These are phyloP conservation scores for Bipolaris victoriae DNA, from an alignment of 2,329 filamentous ascomycete genomes.

Conservation along the genomic window DNA sequence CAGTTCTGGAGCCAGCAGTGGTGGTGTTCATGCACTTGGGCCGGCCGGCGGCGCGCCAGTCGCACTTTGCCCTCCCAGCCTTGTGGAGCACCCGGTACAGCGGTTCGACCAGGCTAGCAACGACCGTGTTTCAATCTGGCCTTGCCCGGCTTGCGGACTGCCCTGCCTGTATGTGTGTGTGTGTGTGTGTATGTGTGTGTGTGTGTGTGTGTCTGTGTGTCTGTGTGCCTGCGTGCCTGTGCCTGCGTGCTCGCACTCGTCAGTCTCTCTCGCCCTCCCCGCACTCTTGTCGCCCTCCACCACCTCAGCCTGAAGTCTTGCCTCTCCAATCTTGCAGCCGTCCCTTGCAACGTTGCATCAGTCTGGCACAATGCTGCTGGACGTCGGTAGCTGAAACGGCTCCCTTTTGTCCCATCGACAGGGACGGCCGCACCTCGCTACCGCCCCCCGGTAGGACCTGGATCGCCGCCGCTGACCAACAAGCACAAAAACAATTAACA, in stretches of 20 bases:
- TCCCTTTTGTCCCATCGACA: conserved; percentile 5
- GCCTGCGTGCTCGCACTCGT: background rate
- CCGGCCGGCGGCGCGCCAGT: conserved; percentile 13
- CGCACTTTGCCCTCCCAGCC: conserved; percentile 21
- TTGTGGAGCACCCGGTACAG: conserved; percentile 23
- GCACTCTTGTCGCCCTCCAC: conserved; percentile 26
- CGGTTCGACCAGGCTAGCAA: conserved; percentile 34
- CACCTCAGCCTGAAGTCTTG: conserved; percentile 15
- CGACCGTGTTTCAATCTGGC: conserved; percentile 29
- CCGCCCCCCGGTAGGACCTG: conserved; percentile 1
- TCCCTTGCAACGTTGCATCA: conserved; percentile 19
- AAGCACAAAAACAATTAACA: background rate
- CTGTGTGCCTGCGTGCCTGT: conserved; percentile 10
- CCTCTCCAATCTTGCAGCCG: conserved; percentile 10
- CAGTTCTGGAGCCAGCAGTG: conserved; percentile 3
- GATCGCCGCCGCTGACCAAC: conserved; percentile 1
- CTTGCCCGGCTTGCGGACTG: background rate
- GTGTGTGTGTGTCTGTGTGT: background rate
- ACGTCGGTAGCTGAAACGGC: conserved; percentile 12
- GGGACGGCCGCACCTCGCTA: conserved; percentile 7
- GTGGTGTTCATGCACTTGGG: conserved; percentile 18
- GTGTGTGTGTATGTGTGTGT: too few relatives aligned
- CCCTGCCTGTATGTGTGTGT: background rate
- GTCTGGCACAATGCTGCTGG: conserved; percentile 7
- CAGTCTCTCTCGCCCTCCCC: conserved; percentile 20